A percentile compares a stretch with the other conserved stretches of the same genome.
Evolutionary conservation across 139 green algal genomes (phyloP).

Genomic region (Edaphochlamys debaryana): DNA sequence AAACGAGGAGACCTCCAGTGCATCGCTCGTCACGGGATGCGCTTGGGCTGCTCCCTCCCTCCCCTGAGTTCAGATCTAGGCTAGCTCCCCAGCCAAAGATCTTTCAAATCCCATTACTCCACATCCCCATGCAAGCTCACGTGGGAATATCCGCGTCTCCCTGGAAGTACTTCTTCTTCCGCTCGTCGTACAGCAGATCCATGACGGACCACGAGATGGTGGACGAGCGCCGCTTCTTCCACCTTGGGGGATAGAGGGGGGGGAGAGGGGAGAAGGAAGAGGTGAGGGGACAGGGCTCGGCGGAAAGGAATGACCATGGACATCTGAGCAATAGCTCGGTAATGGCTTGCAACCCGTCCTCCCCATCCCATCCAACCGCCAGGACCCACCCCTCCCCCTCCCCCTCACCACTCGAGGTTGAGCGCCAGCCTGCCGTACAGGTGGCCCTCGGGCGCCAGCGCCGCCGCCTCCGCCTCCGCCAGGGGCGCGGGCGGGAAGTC

Average conservation of each 20-base stretch:
- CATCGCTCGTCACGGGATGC: no score
- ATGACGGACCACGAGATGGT: slow-evolving; percentile 51
- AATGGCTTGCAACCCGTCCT: no score
- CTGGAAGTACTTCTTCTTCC: slow-evolving; percentile 47
- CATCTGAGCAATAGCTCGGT: no score
- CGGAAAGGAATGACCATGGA: no score
- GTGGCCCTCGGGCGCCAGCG: background rate
- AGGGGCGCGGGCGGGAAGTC: slow-evolving; percentile 61
- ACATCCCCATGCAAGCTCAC: background rate
- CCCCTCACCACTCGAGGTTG: slow-evolving; percentile 34
- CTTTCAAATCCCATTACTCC: no score
- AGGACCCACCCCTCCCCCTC: no score
- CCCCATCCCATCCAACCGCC: no score
- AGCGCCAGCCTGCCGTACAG: slow-evolving; percentile 40
- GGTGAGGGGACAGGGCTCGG: no score
- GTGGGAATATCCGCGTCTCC: slow-evolving; percentile 57
- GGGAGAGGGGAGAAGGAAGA: background rate
- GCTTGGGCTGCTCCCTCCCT: no score
- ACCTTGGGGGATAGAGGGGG: background rate
- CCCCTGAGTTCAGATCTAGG: no score
- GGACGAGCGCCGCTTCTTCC: slow-evolving; percentile 49
- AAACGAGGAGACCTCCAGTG: no score
- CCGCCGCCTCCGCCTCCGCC: background rate
- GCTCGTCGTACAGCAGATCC: slow-evolving; percentile 58
- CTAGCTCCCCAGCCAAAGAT: no score